Evolutionary conservation across 2,329 filamentous ascomycete species (phyloP), one percentile per base, ranked within the genome.

Genomic region (Blastomyces silverae): DNA sequence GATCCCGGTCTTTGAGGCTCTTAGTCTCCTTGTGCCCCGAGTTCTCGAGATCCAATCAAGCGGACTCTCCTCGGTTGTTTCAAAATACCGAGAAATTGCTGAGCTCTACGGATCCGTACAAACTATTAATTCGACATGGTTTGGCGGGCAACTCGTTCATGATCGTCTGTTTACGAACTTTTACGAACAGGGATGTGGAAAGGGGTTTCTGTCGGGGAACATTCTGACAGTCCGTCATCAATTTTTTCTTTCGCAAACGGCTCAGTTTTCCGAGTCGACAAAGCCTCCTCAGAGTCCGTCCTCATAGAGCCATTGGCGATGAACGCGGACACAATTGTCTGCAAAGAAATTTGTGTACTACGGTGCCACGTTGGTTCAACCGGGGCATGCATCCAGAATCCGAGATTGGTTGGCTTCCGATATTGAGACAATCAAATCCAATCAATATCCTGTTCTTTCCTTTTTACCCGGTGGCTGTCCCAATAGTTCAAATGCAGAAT

Each of bases 1-100:
- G 39, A 48, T 60, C 58, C 15, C 37, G 56, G 20, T 39, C n/a
- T 39, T 61, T 61, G 58, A 46, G 58, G 42, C 39, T 61, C 42
- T n/a, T n/a, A n/a, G 39, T n/a, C 42, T 13, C 17, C 22, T 20
- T 13, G 15, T 22, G 20, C 11, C 11, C 17, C 6, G 39, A 60
- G 58, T 25, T 7, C 39, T 48, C 15, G 15, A 61, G 20, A 48
- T 61, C 58, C 58, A 61, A 61, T 48, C 42, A 61, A 17, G 28
- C 58, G 20, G 58, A 3, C n/a, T 8, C 25, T 34, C 13, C 7
- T 25, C 6, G 31, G 13, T 48, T 48, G 25, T 34, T 46, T 61
- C 15, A 17, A 50, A 34, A 28, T 25, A 48, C 55, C 17, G 13
- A 52, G 22, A 37, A 42, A 6, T 25, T 57, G 39, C 22, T 34